Percentiles rank a stretch among this genome's conserved stretches.
Evolutionary conservation across 495 filamentous ascomycete species (phyloP).

Genomic region (Trichoderma erinaceum): DNA sequence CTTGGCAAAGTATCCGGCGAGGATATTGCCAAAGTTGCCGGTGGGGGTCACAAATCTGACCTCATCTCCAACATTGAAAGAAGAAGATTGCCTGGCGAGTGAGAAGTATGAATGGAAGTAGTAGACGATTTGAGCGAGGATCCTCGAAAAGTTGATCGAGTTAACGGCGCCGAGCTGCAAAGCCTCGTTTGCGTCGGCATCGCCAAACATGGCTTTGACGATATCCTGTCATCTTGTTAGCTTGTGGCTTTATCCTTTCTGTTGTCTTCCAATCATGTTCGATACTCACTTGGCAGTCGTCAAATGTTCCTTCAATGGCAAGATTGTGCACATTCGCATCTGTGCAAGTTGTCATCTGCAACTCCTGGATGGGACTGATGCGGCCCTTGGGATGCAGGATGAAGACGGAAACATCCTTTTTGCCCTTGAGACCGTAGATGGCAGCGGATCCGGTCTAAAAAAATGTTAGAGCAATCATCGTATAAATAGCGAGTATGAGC

Average conservation of each 20-base stretch:
- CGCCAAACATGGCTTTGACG: constrained; percentile 86
- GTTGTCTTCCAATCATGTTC: not conserved
- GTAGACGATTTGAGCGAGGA: constrained; percentile 90
- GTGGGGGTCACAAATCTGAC: constrained; percentile 80
- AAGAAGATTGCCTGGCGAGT: constrained; percentile 49
- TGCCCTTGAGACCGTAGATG: constrained; percentile 93
- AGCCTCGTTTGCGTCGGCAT: constrained; percentile 63
- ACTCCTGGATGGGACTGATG: constrained; percentile 81
- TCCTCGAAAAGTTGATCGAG: constrained; percentile 84
- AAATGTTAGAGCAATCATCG: not conserved
- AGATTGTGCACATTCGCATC: constrained; percentile 89
- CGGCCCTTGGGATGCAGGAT: constrained; percentile 83
- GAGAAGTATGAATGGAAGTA: constrained; percentile 89
- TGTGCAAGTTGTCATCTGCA: constrained; percentile 87
- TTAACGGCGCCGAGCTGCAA: constrained; percentile 82
- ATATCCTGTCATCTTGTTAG: constrained; percentile 53
- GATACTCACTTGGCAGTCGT: constrained; percentile 73
- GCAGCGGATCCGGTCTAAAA: constrained; percentile 74
- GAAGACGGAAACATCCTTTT: constrained; percentile 90
- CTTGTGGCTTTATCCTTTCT: no score
- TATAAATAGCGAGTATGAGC: constrained; percentile 10
- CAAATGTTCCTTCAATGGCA: constrained; percentile 80
- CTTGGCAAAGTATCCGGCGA: constrained; percentile 87
- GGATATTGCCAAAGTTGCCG: constrained; percentile 95
- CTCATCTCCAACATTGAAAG: constrained; percentile 48